Evolutionary conservation across 768 basidiomycete genomes (phyloP).

Genomic region (Boletus edulis): DNA sequence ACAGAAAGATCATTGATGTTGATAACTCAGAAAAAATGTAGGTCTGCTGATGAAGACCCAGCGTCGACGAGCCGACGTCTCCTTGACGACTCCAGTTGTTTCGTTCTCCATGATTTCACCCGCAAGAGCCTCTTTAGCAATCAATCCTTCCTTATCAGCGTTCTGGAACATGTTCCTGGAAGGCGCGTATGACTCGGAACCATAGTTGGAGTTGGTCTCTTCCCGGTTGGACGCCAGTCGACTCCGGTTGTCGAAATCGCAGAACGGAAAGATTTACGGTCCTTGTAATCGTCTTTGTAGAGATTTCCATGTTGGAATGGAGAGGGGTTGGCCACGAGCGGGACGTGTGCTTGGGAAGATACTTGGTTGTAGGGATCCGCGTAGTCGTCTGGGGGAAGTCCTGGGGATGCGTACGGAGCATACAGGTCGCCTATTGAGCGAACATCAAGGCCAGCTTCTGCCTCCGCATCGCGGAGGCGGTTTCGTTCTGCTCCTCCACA

Average conservation of each 20-base stretch:
- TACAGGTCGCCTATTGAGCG: conserved; percentile 65
- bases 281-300: conserved; percentile 79
- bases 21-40: no score
- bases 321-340: conserved; percentile 80
- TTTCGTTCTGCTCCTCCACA: conserved; percentile 81
- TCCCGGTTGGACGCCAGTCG: conserved; percentile 75
- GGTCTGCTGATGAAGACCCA: no score
- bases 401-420: conserved; percentile 67
- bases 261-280: conserved; percentile 66
- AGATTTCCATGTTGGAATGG: conserved; percentile 75
- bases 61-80: conserved; percentile 71
- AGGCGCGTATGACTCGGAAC: conserved; percentile 91
- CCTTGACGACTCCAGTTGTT: conserved; percentile 83
- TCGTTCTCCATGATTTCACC: conserved; percentile 87
- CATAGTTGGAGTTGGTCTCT: conserved; percentile 77
- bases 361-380: conserved; percentile 49
- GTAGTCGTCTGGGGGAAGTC: conserved; percentile 38
- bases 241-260: conserved; percentile 79
- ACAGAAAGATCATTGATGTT: no score
- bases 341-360: conserved; percentile 68
- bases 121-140: conserved; percentile 81
- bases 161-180: conserved; percentile 95
- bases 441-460: conserved; percentile 63
- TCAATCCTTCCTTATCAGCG: conserved; percentile 65
- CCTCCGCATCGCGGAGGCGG: conserved; percentile 71